A percentile compares a stretch with the other conserved stretches of the same genome.
Evolutionary conservation across 805 yeast genomes (phyloP).

Genomic region (Candida easanensis): DNA sequence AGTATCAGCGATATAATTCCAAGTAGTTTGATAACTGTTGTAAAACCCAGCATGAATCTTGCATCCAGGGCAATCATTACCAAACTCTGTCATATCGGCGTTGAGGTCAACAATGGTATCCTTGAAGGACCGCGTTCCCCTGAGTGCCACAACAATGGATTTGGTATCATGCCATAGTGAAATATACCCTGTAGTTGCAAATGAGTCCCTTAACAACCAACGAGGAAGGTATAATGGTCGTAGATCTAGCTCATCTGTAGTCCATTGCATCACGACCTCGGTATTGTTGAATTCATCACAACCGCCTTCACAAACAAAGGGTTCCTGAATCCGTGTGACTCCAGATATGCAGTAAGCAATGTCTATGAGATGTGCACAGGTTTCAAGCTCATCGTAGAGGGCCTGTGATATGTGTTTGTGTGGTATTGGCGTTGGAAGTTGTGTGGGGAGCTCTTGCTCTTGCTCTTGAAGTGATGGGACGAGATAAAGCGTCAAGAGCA

Average conservation of each 20-base stretch:
- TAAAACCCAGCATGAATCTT: conserved; percentile 26
- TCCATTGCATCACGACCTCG: conserved; percentile 27
- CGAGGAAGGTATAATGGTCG: not conserved
- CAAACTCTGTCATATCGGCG: conserved; percentile 24
- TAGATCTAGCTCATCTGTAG: conserved; percentile 17
- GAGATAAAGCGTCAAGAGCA: no score
- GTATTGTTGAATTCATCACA: conserved; percentile 23
- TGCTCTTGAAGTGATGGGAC: no score
- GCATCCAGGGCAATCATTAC: conserved; percentile 17
- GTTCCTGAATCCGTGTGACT: conserved; percentile 16
- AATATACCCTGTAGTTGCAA: conserved; percentile 27
- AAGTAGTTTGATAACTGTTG: conserved; percentile 15
- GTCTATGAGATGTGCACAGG: conserved; percentile 24
- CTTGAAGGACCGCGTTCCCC: conserved; percentile 29
- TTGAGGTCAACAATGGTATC: conserved; percentile 26
- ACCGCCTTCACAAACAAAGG: conserved; percentile 25
- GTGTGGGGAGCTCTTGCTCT: no score
- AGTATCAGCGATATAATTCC: conserved; percentile 4
- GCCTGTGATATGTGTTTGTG: conserved; percentile 8
- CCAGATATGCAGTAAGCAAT: conserved; percentile 29
- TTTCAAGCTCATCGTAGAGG: conserved; percentile 15
- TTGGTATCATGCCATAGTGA: conserved; percentile 17
- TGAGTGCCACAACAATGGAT: conserved; percentile 14
- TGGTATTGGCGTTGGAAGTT: not conserved
- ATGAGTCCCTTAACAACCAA: conserved; percentile 5